Percentiles rank a stretch among this genome's conserved stretches.
phyloP scores from a whole-genome alignment of 768 basidiomycete genomes.

The Tephrocybe sp. region DNA sequence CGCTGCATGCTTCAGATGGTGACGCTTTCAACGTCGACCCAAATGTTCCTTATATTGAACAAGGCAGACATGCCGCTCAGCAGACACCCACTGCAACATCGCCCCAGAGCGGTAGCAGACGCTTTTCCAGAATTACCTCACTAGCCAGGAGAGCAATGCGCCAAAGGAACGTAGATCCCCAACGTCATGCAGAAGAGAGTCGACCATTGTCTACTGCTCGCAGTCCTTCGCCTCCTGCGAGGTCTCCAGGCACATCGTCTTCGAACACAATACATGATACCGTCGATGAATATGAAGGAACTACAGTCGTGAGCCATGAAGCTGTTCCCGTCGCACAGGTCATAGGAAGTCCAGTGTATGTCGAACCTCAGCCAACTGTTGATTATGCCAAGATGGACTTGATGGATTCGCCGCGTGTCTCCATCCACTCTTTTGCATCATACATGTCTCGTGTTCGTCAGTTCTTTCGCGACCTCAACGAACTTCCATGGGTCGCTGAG shows the following conservation, averaged over 20 bases:
- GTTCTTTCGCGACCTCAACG: conserved; percentile 30
- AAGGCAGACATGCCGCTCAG: neutral
- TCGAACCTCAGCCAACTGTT: conserved; percentile 25
- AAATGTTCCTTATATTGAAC: conserved; percentile 9
- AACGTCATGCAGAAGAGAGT: conserved; percentile 6
- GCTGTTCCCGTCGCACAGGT: conserved; percentile 2
- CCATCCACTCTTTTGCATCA: conserved; percentile 26
- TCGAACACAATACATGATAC: conserved; percentile 8
- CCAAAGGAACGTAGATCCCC: neutral
- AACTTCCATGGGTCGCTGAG: conserved; percentile 35
- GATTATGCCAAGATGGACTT: conserved; percentile 36
- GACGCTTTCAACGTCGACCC: conserved; percentile 16
- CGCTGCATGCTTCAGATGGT: conserved; percentile 10
- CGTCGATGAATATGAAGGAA: conserved; percentile 10
- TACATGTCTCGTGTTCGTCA: conserved; percentile 26
- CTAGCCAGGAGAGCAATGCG: conserved; percentile 15
- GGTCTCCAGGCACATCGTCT: conserved; percentile 3
- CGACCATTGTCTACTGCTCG: neutral
- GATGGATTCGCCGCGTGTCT: conserved; percentile 26
- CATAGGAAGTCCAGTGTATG: conserved; percentile 22
- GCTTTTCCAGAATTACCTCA: conserved; percentile 9
- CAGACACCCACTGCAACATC: neutral
- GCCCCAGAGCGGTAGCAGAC: neutral
- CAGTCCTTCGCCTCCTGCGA: conserved; percentile 1
- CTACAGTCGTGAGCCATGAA: conserved; percentile 12